Conservation (phyloP, 257 asterid genomes). For the Solanum raphanifolium region DNA sequence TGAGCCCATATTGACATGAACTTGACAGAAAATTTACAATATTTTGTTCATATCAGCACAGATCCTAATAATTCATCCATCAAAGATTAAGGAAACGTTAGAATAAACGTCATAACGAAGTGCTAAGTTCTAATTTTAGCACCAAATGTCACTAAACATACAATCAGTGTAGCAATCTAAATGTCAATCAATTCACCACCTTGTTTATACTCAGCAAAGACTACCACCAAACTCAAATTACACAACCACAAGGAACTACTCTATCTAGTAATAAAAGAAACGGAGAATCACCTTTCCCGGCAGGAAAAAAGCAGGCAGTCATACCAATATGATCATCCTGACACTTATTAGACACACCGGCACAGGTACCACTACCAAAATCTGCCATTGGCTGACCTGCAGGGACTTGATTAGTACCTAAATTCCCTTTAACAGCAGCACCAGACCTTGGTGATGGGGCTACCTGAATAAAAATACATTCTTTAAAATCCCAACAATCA, state of each 20-base stretch:
- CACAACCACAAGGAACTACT: slow-evolving; percentile 13
- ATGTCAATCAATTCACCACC: not conserved
- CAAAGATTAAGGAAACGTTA: not conserved
- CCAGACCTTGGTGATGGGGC: not conserved
- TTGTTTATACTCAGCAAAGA: not conserved
- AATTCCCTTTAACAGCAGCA: not conserved
- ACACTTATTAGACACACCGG: slow-evolving; percentile 25
- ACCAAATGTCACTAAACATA: not conserved
- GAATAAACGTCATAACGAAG: not conserved
- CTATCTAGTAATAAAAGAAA: slow-evolving; percentile 1
- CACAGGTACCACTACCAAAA: slow-evolving; percentile 11
- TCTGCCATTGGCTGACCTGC: not conserved
- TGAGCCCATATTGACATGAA: not conserved
- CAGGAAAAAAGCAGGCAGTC: slow-evolving; percentile 45
- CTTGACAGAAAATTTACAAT: not conserved
- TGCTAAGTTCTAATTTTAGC: not conserved
- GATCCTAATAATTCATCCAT: not conserved
- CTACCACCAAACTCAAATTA: not conserved
- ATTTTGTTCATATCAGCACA: not conserved
- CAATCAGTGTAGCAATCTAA: not conserved
- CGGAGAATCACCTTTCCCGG: not conserved
- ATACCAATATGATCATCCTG: slow-evolving; percentile 20
- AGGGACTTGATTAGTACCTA: not conserved
- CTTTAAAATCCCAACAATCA: not conserved
- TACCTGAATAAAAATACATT: not conserved